phyloP scores from a whole-genome alignment of 192 early-diverging fungal genomes.

The Obelidium mucronatum region DNA sequence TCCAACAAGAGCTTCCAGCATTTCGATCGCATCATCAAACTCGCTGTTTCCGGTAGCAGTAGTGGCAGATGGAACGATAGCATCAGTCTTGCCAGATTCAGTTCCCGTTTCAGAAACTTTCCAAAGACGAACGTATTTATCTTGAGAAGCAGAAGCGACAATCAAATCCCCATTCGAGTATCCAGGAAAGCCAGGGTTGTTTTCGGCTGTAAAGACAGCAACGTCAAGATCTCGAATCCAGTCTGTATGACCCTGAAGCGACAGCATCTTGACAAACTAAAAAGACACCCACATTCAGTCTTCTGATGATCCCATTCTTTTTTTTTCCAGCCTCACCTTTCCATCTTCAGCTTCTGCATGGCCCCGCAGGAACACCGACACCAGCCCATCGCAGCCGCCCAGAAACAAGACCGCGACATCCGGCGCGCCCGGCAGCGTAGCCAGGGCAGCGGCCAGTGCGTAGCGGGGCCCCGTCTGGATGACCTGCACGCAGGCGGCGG shows the following conservation, averaged over 20 bases:
- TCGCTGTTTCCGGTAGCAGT: not conserved
- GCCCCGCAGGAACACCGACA: constrained; percentile 72
- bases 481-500: constrained; percentile 68
- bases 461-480: constrained; percentile 72
- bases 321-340: not conserved
- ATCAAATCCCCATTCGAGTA: constrained; percentile 80
- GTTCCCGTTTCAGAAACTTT: constrained; percentile 58
- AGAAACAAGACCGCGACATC: constrained; percentile 72
- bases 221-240: constrained; percentile 90
- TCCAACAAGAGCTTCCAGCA: constrained; percentile 48
- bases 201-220: constrained; percentile 59
- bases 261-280: constrained; percentile 69
- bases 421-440: constrained; percentile 69
- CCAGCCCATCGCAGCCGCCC: constrained; percentile 83
- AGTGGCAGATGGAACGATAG: not conserved
- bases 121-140: constrained; percentile 94
- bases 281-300: not conserved
- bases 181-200: constrained; percentile 31
- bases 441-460: constrained; percentile 71
- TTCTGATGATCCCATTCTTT: no score
- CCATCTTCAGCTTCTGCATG: constrained; percentile 35
- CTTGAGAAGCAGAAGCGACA: constrained; percentile 89
- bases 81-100: constrained; percentile 1
- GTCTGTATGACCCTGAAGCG: constrained; percentile 88
- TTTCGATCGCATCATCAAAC: constrained; percentile 37